Evolutionary conservation across 139 green algal species (phyloP).

Genomic region (Volvox africanus): DNA sequence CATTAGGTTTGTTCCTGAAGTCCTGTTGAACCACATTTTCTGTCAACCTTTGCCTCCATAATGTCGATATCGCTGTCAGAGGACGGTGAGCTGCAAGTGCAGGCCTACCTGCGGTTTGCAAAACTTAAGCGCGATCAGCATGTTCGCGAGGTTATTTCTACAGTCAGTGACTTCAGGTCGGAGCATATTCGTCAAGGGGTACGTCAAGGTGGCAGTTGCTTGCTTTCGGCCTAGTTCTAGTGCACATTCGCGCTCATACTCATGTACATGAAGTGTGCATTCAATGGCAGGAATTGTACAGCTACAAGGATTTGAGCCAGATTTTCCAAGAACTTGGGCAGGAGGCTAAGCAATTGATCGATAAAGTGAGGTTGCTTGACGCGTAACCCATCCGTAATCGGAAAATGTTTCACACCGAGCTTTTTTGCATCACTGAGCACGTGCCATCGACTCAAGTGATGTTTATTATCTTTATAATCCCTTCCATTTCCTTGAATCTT

Average conservation of each 20-base stretch:
- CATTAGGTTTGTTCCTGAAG: too few species aligned
- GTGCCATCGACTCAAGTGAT: too few species aligned
- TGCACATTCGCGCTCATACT: background rate
- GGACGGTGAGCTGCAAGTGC: slow-evolving; percentile 57
- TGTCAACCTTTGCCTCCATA: too few species aligned
- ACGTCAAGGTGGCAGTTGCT: background rate
- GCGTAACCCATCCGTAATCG: too few species aligned
- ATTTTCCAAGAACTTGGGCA: slow-evolving; percentile 50
- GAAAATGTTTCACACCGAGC: too few species aligned
- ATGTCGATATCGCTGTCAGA: slow-evolving; percentile 5
- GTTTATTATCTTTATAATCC: too few species aligned
- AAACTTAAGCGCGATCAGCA: slow-evolving; percentile 71
- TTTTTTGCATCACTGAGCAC: too few species aligned
- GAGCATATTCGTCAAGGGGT: slow-evolving; percentile 53
- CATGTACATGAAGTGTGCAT: background rate
- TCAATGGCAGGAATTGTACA: slow-evolving; percentile 67
- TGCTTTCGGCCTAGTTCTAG: background rate
- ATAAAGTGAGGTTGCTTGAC: slow-evolving; percentile 59
- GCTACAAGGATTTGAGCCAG: slow-evolving; percentile 48
- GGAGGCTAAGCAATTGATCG: slow-evolving; percentile 47
- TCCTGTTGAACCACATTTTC: too few species aligned
- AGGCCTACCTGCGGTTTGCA: slow-evolving; percentile 67
- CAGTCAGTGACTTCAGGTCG: slow-evolving; percentile 59
- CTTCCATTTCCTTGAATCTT: too few species aligned
- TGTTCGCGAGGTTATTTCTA: slow-evolving; percentile 52